Conservation (phyloP, 1,284 basidiomycete genomes). For the Xerocomus nothofagi region DNA sequence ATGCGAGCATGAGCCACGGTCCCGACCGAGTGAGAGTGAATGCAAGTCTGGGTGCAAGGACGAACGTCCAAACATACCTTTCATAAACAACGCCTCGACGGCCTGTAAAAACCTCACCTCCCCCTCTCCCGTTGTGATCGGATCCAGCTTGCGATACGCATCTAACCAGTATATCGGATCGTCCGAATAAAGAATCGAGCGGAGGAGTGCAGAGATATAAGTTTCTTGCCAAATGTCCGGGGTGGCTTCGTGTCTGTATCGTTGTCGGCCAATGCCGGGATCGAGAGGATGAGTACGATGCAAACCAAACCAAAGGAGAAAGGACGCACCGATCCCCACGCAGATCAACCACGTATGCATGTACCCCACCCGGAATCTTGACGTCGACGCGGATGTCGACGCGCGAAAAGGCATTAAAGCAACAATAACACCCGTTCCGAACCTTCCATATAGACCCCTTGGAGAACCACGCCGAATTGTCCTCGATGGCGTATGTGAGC, state of each 20-base stretch:
- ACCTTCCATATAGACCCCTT: slow-evolving; percentile 90
- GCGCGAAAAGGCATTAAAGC: slow-evolving; percentile 97
- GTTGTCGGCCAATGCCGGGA: background rate
- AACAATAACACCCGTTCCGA: slow-evolving; percentile 93
- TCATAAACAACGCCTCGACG: slow-evolving; percentile 87
- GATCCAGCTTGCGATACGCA: slow-evolving; percentile 94
- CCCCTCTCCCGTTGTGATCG: slow-evolving; percentile 82
- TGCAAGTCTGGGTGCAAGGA: no score
- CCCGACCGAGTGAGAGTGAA: no score
- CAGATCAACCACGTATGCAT: slow-evolving; percentile 92
- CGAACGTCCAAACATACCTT: slow-evolving; percentile 51
- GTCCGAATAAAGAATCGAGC: slow-evolving; percentile 97
- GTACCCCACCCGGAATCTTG: slow-evolving; percentile 96
- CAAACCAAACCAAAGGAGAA: background rate
- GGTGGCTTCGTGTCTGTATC: slow-evolving; percentile 83
- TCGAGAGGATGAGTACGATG: background rate
- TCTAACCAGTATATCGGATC: slow-evolving; percentile 90
- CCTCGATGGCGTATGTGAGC: slow-evolving; percentile 92
- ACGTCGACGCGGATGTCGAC: slow-evolving; percentile 98
- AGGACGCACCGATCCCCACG: slow-evolving; percentile 82
- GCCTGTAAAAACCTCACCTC: slow-evolving; percentile 91
- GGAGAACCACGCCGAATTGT: slow-evolving; percentile 90
- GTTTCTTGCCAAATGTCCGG: slow-evolving; percentile 96
- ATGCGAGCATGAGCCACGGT: background rate
- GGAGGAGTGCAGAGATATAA: slow-evolving; percentile 89